Evolutionary conservation across 148 eudicot genomes (phyloP), one percentile per base, ranked within the genome.

Genomic region (Camellia sinensis): DNA sequence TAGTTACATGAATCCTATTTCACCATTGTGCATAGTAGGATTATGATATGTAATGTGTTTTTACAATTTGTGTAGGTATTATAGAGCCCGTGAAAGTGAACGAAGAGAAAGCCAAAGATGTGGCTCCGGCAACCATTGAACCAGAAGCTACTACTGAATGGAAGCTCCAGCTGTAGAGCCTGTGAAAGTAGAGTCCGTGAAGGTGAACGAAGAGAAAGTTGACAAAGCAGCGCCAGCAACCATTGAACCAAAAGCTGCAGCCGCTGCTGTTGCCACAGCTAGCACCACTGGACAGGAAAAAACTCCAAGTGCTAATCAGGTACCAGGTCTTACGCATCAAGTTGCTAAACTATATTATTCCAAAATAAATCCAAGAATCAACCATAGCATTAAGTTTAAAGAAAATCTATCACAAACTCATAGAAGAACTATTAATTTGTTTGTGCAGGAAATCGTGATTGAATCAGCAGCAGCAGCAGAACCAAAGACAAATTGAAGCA

Each of bases 381-480:
- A 29, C 37, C 37, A 29, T 29, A 29, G 37, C 37, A 29, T 29
- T 29, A 1, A 2, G 18, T 72, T 52, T 10, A 52, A 21, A 21
- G n/a, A 11, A 72, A 46, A 70, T 68, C 0, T 1, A 44, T 15
- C 52, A 17, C 3, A 3, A 9, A 2, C 53, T 73, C 48, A 74
- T 3, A 37, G 59, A 29, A 29, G 37, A 29, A 29, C 37, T 29
- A 29, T 0, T 29, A 29, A 29, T 29, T 29, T 29, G 37, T 29
- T 29, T 29, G 37, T 29, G 37, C 1, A 29, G 37, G 37, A 29
- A 29, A 29, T 29, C 37, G 37, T 10, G 70, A 7, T 57, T 18
- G 52, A 19, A 2, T 74, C 57, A 64, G 15, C 74, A 19, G 74
- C 79, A 67, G 74, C 12, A 67, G 79, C 17, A 14, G 60, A 8